Evolutionary conservation across 192 early-diverging fungal genomes (phyloP).

Genomic region (Phycomyces blakesleeanus): DNA sequence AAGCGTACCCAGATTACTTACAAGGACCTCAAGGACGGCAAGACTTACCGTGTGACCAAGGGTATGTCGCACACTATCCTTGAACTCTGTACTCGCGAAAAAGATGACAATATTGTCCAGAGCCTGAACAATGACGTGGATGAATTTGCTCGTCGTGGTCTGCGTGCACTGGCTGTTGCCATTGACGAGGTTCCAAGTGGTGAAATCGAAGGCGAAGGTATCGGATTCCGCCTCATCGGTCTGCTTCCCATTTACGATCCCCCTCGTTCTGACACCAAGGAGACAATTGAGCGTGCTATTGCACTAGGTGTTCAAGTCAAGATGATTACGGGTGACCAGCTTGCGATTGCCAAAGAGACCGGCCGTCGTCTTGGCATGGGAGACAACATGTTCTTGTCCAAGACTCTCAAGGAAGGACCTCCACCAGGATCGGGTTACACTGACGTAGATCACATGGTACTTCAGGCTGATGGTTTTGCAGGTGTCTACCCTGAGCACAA

Average conservation of each 20-base stretch:
- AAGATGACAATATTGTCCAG: conserved; percentile 53
- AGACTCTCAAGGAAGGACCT: conserved; percentile 58
- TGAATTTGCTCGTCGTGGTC: conserved; percentile 62
- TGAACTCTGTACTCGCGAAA: conserved; percentile 67
- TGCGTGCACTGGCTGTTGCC: conserved; percentile 75
- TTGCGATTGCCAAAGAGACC: conserved; percentile 71
- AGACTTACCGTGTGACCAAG: conserved; percentile 67
- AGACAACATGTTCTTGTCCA: conserved; percentile 66
- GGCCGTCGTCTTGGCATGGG: conserved; percentile 69
- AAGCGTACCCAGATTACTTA: conserved; percentile 74
- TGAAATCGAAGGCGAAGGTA: conserved; percentile 55
- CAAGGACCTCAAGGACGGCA: conserved; percentile 57
- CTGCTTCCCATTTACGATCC: conserved; percentile 76
- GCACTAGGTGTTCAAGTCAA: conserved; percentile 78
- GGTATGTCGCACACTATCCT: conserved; percentile 73
- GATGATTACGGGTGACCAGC: conserved; percentile 94
- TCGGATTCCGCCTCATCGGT: conserved; percentile 65
- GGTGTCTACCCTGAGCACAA: conserved; percentile 67
- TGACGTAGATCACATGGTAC: conserved; percentile 57
- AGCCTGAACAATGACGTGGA: conserved; percentile 56
- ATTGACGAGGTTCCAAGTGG: conserved; percentile 62
- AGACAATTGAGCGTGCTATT: conserved; percentile 69
- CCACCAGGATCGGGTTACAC: conserved; percentile 54
- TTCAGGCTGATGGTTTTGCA: conserved; percentile 64
- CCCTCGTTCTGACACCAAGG: conserved; percentile 76